Evolutionary conservation across 495 filamentous ascomycete species (phyloP).

Genomic region (Parathielavia appendiculata): DNA sequence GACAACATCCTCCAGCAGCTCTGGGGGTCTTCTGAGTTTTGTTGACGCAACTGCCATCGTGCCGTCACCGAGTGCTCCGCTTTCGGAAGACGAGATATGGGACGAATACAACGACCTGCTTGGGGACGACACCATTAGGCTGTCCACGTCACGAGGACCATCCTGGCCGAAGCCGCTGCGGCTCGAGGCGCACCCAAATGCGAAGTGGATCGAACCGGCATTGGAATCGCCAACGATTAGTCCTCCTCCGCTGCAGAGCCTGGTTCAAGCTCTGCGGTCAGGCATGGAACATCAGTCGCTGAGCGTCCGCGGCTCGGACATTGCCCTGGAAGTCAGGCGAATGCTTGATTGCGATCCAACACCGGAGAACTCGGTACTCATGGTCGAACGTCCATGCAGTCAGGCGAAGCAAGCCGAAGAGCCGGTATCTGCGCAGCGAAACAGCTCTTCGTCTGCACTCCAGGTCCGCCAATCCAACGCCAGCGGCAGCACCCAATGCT

Average conservation of each 20-base stretch:
- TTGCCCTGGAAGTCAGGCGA: constrained; percentile 43
- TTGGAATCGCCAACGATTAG: constrained; percentile 40
- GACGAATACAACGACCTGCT: constrained; percentile 89
- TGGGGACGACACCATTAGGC: constrained; percentile 48
- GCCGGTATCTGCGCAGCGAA: neutral
- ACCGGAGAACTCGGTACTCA: constrained; percentile 45
- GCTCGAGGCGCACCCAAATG: constrained; percentile 33
- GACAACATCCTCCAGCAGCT: constrained; percentile 55
- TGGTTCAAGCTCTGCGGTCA: constrained; percentile 29
- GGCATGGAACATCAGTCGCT: constrained; percentile 31
- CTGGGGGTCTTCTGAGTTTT: constrained; percentile 50
- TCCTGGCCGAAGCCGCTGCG: constrained; percentile 44
- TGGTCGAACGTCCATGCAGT: constrained; percentile 49
- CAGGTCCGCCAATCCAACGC: constrained; percentile 43
- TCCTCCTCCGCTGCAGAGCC: constrained; percentile 28
- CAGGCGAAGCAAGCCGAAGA: constrained; percentile 35
- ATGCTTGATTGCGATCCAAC: constrained; percentile 35
- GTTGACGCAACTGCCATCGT: constrained; percentile 56
- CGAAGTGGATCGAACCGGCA: constrained; percentile 30
- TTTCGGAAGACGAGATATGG: constrained; percentile 87
- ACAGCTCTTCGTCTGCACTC: constrained; percentile 36
- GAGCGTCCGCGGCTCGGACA: constrained; percentile 43
- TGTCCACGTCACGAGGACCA: constrained; percentile 51
- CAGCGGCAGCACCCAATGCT: constrained; percentile 38
- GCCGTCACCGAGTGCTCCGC: constrained; percentile 51